phyloP scores from a whole-genome alignment of 768 basidiomycete genomes.

The Naematelia encephala region DNA sequence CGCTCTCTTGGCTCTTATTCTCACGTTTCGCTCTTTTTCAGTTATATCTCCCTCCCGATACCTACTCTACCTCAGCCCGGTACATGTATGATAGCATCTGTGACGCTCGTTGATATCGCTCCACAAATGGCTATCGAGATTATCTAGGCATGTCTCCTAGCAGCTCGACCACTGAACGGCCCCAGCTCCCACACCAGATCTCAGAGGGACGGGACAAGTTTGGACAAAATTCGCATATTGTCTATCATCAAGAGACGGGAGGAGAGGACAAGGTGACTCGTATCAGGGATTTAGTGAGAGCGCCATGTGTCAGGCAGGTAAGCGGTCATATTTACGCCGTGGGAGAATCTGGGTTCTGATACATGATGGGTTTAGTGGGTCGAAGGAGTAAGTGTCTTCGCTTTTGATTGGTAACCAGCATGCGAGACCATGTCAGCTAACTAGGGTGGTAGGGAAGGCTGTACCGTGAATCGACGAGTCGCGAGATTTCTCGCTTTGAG shows the following conservation, averaged over 20 bases:
- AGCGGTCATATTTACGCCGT: too few relatives aligned
- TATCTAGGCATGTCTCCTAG: not conserved
- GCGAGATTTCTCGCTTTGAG: constrained; percentile 45
- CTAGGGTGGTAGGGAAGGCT: constrained; percentile 19
- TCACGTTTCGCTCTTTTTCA: too few relatives aligned
- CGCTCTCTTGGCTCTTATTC: too few relatives aligned
- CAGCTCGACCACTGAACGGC: not conserved
- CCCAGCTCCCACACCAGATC: not conserved
- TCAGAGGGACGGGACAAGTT: constrained; percentile 6
- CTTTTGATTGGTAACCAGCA: not conserved
- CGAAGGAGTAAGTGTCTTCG: constrained; percentile 2
- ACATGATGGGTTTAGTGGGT: not conserved
- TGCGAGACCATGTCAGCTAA: not conserved
- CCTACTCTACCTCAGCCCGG: not conserved
- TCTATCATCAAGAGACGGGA: constrained; percentile 17
- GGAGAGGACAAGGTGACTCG: constrained; percentile 11
- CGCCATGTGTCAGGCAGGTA: constrained; percentile 18
- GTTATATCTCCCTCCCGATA: too few relatives aligned
- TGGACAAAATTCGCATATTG: constrained; percentile 14
- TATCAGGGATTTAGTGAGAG: constrained; percentile 12
- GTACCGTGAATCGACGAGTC: constrained; percentile 20
- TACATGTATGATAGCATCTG: not conserved
- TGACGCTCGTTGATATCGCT: not conserved
- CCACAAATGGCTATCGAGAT: too few relatives aligned
- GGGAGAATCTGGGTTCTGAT: too few relatives aligned